A percentile compares a stretch with the other conserved stretches of the same genome.
phyloP scores from a whole-genome alignment of 192 early-diverging fungal species.

The Rhizophagus clarus region DNA sequence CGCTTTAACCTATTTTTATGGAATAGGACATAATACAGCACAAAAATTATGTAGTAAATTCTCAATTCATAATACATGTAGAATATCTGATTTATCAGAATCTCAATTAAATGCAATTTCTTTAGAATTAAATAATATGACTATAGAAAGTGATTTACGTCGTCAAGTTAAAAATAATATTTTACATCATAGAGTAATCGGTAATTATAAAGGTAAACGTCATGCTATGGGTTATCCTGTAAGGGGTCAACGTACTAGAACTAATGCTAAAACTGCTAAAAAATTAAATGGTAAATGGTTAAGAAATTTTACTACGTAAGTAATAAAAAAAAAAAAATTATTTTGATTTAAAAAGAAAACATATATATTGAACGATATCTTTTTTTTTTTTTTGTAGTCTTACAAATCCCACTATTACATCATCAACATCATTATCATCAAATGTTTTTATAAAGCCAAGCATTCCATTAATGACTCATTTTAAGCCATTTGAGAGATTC shows the following conservation, averaged over 20 bases:
- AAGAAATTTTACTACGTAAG: constrained; percentile 8
- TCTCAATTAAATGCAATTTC: constrained; percentile 85
- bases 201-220: constrained; percentile 77
- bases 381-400: neutral
- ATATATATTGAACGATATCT: too few relatives aligned
- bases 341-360: too few relatives aligned
- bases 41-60: constrained; percentile 77
- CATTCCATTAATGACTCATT: constrained; percentile 2
- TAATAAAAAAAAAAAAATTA: neutral
- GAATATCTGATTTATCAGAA: constrained; percentile 87
- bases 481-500: neutral
- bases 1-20: constrained; percentile 67
- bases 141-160: constrained; percentile 78
- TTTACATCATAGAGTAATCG: constrained; percentile 70
- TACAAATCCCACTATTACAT: neutral
- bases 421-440: neutral
- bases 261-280: constrained; percentile 87
- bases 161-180: constrained; percentile 72
- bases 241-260: constrained; percentile 83
- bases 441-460: neutral
- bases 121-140: constrained; percentile 85
- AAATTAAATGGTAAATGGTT: constrained; percentile 71
- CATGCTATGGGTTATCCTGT: constrained; percentile 89
- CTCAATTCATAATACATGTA: constrained; percentile 82
- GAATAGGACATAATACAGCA: constrained; percentile 80